Evolutionary conservation across 305 asterid species (phyloP), one percentile per base, ranked within the genome.

Genomic region (Vinca major): DNA sequence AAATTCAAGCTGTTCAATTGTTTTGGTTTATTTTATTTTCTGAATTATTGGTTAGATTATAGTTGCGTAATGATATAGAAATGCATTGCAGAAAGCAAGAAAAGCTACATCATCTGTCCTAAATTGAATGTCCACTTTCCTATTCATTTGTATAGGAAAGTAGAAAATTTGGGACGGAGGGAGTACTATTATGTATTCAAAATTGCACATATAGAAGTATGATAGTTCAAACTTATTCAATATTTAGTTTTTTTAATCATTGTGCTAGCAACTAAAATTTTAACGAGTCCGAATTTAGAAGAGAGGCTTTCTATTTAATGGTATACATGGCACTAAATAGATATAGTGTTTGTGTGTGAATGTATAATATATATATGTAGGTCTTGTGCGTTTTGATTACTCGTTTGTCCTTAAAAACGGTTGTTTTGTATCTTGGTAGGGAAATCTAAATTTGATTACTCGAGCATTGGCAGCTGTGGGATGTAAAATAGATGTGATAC

Each of bases 381-480:
- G 45, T 66, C 33, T 65, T 71, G 54, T 61, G 3, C 43, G 4
- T 67, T n/a, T 1, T 41, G 26, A 13, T 50, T 3, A 13, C 13
- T 21, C 16, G 3, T 55, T 55, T 3, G 19, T 3, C 43, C 57
- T 56, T 26, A 76, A 41, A 60, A 51, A 21, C 39, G 51, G 41
- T 19, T 33, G 16, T 66, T 73, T 0, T 33, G 39, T 66, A 68
- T 39, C 54, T 69, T 75, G 68, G 41, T 80, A 93, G 99, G 97
- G 99, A 69, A 91, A 93, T 77, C 81, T 93, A 79, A 93, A 93
- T 83, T 83, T 94, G 86, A 94, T 94, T 65, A 94, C 99, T 12
- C 96, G 82, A 85, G 89, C 97, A 68, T 80, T 94, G 79, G 96
- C 92, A 69, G 99, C 96, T 1, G 97, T 94, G 17, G 99, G 99